These are phyloP conservation scores for Pyrus hybrid DNA, from an alignment of 331 rosid genomes.

Conservation along the genomic window DNA sequence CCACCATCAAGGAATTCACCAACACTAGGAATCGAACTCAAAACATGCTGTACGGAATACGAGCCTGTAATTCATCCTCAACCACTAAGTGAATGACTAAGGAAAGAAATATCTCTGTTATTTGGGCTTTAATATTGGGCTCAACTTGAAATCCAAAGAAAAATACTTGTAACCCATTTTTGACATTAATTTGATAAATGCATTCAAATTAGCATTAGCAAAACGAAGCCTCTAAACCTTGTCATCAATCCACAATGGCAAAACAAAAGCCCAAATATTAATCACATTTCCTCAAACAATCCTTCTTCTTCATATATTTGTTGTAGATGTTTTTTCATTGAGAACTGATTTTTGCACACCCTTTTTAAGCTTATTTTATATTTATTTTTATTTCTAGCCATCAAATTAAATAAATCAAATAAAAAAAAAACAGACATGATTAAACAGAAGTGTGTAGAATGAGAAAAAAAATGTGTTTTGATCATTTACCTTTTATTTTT, in stretches of 20 bases:
- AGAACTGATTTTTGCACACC: not conserved
- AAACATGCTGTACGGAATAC: accelerated
- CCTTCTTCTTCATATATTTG: not conserved
- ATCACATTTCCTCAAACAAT: not conserved
- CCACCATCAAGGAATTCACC: no score
- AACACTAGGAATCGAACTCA: accelerated
- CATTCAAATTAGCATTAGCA: not conserved
- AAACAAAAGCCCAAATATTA: not conserved
- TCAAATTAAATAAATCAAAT: no score
- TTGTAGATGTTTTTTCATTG: not conserved
- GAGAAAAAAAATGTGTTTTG: not conserved
- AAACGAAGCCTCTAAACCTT: no score
- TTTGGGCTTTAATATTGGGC: not conserved
- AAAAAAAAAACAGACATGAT: not conserved
- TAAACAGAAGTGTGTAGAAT: not conserved
- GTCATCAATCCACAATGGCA: not conserved
- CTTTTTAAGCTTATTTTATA: no score
- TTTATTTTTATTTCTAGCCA: no score
- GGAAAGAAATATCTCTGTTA: not conserved
- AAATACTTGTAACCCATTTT: not conserved
- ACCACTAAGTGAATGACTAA: not conserved
- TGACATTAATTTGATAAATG: not conserved
- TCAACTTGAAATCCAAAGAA: not conserved
- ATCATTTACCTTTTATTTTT: not conserved
- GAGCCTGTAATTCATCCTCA: accelerated